Evolutionary conservation across 306 rosid genomes (phyloP).

Genomic region (Corylus americana): DNA sequence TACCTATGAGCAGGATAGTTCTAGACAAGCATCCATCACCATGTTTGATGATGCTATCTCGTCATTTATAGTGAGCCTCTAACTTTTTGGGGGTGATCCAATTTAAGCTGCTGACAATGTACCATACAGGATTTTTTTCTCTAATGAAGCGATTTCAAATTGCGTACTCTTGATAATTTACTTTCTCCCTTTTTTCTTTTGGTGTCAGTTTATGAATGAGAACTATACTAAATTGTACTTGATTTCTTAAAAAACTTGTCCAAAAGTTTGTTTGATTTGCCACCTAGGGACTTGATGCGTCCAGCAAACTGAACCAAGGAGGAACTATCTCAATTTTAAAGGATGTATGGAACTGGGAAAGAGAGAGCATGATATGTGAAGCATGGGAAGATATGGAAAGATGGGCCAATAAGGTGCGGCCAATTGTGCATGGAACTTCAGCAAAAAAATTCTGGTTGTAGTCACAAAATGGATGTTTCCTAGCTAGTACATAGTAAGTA

Average conservation of each 20-base stretch:
- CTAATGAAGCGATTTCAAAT: not conserved
- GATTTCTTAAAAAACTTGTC: not conserved
- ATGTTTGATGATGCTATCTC: not conserved
- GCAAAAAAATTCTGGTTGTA: not conserved
- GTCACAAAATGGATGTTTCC: not conserved
- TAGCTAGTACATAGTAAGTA: not conserved
- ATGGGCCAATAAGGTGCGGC: constrained; percentile 14
- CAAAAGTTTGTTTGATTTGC: not conserved
- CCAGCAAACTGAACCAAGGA: not conserved
- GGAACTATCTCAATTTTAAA: constrained; percentile 3
- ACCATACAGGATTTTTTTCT: not conserved
- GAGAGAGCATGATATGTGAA: constrained; percentile 30
- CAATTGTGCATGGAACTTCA: not conserved
- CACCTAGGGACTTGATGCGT: not conserved
- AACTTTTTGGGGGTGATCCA: not conserved
- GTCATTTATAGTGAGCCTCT: not conserved
- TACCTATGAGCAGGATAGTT: not conserved
- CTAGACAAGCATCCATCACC: not conserved
- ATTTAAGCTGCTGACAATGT: not conserved
- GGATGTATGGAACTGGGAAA: constrained; percentile 33
- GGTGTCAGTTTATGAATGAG: not conserved
- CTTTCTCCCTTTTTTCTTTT: not conserved
- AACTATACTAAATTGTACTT: not conserved
- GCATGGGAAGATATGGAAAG: constrained; percentile 33
- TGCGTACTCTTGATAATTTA: not conserved